Evolutionary conservation across 805 yeast species (phyloP), one percentile per base, ranked within the genome.

Genomic region (Candida michaelii): DNA sequence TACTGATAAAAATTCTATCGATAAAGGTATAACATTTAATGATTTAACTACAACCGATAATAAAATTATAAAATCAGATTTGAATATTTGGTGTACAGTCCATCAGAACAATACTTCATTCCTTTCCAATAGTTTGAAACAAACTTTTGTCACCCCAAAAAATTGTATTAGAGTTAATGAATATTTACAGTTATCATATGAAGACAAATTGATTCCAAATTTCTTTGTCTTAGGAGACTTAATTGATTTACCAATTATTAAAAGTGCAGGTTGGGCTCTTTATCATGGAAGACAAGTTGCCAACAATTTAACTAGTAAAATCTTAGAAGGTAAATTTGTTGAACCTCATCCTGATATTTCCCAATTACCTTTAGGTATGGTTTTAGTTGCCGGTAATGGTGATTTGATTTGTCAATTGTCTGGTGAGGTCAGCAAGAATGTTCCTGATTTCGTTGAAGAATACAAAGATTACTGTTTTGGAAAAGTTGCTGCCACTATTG

Each of bases 211-310:
- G 7, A 19, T 58, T 9, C 51, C 45, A 14, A 58, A 65, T 42
- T 51, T 68, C 37, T 69, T 69, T 42, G 65, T 54, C 27, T 42
- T 67, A 17, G 74, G 74, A 5, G 73, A 69, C 48, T 52, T 69
- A 45, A 67, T 66, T 3, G 71, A 69, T 33, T 42, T 62, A 21
- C 66, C 71, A 23, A 65, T 67, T 39, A 66, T 69, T 47, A 69
- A 69, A 52, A 62, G 69, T 35, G 74, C 74, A 2, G 74, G 74
- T 2, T 69, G 74, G 74, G 74, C 73, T 3, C 59, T 67, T 53
- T 69, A 65, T 48, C 65, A 62, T 63, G 74, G 73, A 1, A 52
- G 71, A 31, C 65, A 55, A 39, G 63, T 55, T 7, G 73, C 74
- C 12, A 63, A 65, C 46, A 69, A 69, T 42, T 48, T 69, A 27